Base-by-base conservation (phyloP, 108 stramenopile genomes). In the Cylindrotheca closterium region DNA sequence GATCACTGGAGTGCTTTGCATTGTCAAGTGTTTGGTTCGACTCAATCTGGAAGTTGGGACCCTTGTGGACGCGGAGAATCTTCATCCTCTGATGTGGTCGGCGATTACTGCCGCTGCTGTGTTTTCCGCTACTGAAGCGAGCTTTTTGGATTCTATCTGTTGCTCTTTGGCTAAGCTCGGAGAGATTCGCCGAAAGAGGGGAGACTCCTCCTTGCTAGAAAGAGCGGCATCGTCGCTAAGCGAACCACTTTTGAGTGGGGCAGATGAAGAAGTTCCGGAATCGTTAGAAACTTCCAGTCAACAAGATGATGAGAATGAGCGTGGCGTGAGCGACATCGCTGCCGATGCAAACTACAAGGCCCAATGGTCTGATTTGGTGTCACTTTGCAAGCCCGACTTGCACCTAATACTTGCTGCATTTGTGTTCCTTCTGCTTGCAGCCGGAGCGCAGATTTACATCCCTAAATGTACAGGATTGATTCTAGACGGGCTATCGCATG, bases 261-360 rank as follows among this genome's bases (percentile, higher is more conserved):
- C 12, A 19, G 67, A 73, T 27, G 63, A 54, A 28, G 53, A 64
- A 19, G 47, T 17, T 18, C 30, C 30, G 3, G 64, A 24, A 57
- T 42, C 63, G 2, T 62, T 30, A 22, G 69, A 56, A 30, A 12
- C 37, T 42, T 42, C 37, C 7, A 25, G 30, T 19, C 25, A 10
- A 17, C 30, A 21, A 30, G 33, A 47, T 7, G 63, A 67, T 28
- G 79, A 68, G 58, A 42, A 78, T 51, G 64, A 32, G 17, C 42
- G 49, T 23, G 75, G 71, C 12, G 55, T 56, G 0, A 78, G 68
- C 60, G 86, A 83, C 23, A 87, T 87, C 37, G 50, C 60, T 5
- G 74, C 55, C 23, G 82, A 83, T 59, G 32, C 81, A 8, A 71
- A 72, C 24, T 83, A 81, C 68, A 81, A 74, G 49, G 82, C 82